These are phyloP conservation scores for Acanthamoeba triangularis DNA, from an alignment of 208 protist species.

Conservation along the genomic window DNA sequence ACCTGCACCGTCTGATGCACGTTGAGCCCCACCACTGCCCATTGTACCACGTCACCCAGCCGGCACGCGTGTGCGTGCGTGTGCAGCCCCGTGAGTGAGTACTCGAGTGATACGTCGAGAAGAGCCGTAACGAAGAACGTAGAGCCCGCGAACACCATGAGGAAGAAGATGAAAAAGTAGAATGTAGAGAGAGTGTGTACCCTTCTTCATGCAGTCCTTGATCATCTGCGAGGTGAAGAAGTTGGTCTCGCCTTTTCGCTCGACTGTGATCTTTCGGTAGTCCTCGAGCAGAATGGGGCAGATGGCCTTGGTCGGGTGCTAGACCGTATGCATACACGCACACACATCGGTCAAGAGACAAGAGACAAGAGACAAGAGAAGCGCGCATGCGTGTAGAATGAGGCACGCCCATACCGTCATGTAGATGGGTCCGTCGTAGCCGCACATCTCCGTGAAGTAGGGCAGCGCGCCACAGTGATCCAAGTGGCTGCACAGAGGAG, in stretches of 20 bases:
- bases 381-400: constrained; percentile 40
- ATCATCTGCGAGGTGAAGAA: constrained; percentile 94
- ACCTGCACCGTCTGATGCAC: constrained; percentile 92
- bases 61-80: neutral
- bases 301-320: constrained; percentile 92
- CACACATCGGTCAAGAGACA: too few relatives aligned
- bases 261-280: constrained; percentile 93
- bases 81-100: neutral
- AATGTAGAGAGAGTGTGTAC: neutral
- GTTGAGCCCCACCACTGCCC: constrained; percentile 85
- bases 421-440: constrained; percentile 93
- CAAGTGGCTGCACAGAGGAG: constrained; percentile 88
- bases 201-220: constrained; percentile 93
- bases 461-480: constrained; percentile 96
- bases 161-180: neutral
- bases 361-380: too few relatives aligned
- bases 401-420: constrained; percentile 90
- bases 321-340: too few relatives aligned
- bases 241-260: constrained; percentile 88
- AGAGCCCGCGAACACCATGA: neutral
- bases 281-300: constrained; percentile 94
- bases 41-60: neutral
- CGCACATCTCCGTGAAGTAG: constrained; percentile 93
- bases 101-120: neutral
- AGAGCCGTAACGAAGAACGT: neutral